Base-by-base conservation (phyloP, 2,329 filamentous ascomycete genomes). In the Sclerotinia spermophila region DNA sequence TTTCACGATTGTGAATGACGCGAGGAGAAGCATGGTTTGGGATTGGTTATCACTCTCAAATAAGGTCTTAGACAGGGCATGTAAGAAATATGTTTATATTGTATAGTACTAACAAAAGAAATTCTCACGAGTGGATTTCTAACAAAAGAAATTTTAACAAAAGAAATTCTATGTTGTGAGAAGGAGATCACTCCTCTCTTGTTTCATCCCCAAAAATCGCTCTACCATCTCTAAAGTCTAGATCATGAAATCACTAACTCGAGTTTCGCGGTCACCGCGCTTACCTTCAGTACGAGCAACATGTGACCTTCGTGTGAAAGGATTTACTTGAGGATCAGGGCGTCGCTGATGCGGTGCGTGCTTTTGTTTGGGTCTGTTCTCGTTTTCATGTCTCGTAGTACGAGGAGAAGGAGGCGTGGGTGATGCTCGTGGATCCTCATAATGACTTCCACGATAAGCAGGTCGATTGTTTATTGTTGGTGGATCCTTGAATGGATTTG, bases 131-230 rank as follows among this genome's bases (percentile, higher is more conserved):
- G 48, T 51, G n/a, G n/a, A 51, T 51, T 27, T 51, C 5, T 51
- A 51, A 51, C 48, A 51, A 51, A 51, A 51, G 48, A 51, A 51
- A 51, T 15, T 51, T 51, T 51, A 51, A 51, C 48, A 51, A 51
- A 51, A 33, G 44, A 45, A 45, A 40, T 24, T 65, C 19, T 40
- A 40, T 24, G 38, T 40, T n/a, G 17, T 40, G 62, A 65, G 38
- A n/a, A 60, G 61, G 62, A 66, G 48, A 53, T 35, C 35, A 53
- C 45, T 53, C 62, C 45, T 66, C 35, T 53, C 62, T 66, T 55
- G 24, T 51, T 15, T 53, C 62, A 15, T 38, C 19, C 33, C 44
- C 17, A 11, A 30, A 40, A 60, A 17, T 27, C 17, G 17, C 35
- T 60, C 42, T 30, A 15, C 10, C n/a, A n/a, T 27, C n/a, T 53